Conservation (phyloP, 108 stramenopile genomes). For the Aureococcus anophagefferens region DNA sequence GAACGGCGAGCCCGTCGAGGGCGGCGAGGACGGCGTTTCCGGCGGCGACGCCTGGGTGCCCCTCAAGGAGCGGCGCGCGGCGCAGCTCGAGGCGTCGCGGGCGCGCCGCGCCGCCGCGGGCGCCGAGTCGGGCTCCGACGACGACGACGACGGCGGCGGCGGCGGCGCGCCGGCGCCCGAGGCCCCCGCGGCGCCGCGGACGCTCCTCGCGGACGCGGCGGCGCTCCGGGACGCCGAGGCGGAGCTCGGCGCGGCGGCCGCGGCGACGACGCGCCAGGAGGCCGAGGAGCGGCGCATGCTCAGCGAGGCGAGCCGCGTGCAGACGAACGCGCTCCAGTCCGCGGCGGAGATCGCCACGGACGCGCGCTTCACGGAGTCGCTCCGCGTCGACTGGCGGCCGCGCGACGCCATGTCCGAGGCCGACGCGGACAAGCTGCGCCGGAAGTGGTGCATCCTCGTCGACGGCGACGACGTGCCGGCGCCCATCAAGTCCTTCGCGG, state of each 20-base stretch:
- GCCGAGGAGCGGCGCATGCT: slow-evolving; percentile 77
- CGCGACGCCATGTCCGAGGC: slow-evolving; percentile 51
- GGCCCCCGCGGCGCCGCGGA: not conserved
- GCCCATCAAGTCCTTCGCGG: slow-evolving; percentile 72
- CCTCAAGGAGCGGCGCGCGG: no score
- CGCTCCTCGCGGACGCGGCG: not conserved
- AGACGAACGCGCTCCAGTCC: slow-evolving; percentile 88
- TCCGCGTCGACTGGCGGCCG: slow-evolving; percentile 81
- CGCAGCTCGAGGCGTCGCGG: no score
- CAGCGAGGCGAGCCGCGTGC: slow-evolving; percentile 79
- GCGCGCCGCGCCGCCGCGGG: no score
- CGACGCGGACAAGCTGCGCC: slow-evolving; percentile 59
- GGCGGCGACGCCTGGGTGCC: no score
- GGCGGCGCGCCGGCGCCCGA: no score
- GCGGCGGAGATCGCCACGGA: slow-evolving; percentile 85
- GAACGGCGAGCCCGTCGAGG: no score
- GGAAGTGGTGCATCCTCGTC: slow-evolving; percentile 89
- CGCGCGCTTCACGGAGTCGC: slow-evolving; percentile 53
- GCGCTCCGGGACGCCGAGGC: not conserved
- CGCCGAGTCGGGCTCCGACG: no score
- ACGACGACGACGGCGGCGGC: no score
- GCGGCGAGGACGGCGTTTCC: no score
- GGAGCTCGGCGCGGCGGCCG: not conserved
- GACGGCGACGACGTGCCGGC: slow-evolving; percentile 86
- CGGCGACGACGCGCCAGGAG: not conserved